These are phyloP conservation scores for Schwanniomyces sp. DNA, from an alignment of 805 yeast genomes.

Conservation along the genomic window DNA sequence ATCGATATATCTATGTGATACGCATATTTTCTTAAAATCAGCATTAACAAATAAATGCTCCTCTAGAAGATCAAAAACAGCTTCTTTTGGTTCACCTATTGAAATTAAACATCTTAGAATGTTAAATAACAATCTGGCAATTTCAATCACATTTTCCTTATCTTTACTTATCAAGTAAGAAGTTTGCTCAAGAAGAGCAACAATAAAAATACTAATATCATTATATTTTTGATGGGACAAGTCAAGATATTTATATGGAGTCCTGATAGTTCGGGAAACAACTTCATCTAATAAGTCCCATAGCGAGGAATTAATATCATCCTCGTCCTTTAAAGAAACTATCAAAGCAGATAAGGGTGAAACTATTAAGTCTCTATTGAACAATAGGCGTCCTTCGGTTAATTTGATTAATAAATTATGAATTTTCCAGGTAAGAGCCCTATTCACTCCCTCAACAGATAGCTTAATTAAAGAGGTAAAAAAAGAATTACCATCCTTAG, in stretches of 20 bases:
- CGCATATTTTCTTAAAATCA: conserved; percentile 4
- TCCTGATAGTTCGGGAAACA: conserved; percentile 62
- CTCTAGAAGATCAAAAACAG: conserved; percentile 15
- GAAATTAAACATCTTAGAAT: conserved; percentile 48
- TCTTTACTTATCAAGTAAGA: conserved; percentile 40
- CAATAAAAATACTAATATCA: conserved; percentile 32
- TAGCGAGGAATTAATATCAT: conserved; percentile 27
- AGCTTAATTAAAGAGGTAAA: conserved; percentile 67
- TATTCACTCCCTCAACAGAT: conserved; percentile 15
- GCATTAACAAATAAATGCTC: conserved; percentile 2
- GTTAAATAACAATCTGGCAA: conserved; percentile 50
- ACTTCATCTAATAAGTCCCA: conserved; percentile 77
- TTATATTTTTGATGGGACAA: conserved; percentile 26
- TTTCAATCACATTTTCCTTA: conserved; percentile 1
- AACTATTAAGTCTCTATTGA: conserved; percentile 47
- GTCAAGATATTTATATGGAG: conserved; percentile 88
- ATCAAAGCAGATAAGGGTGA: conserved; percentile 59
- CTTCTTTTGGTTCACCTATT: conserved; percentile 56
- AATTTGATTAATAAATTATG: conserved; percentile 49
- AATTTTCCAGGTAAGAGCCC: conserved; percentile 40
- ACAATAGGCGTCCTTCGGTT: conserved; percentile 51
- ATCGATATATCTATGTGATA: conserved; percentile 4
- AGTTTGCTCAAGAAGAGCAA: conserved; percentile 63
- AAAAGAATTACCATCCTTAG: conserved; percentile 48
- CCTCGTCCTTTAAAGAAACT: conserved; percentile 39